Evolutionary conservation across 139 green algal species (phyloP).

Genomic region (Diplosphaera chodatii): DNA sequence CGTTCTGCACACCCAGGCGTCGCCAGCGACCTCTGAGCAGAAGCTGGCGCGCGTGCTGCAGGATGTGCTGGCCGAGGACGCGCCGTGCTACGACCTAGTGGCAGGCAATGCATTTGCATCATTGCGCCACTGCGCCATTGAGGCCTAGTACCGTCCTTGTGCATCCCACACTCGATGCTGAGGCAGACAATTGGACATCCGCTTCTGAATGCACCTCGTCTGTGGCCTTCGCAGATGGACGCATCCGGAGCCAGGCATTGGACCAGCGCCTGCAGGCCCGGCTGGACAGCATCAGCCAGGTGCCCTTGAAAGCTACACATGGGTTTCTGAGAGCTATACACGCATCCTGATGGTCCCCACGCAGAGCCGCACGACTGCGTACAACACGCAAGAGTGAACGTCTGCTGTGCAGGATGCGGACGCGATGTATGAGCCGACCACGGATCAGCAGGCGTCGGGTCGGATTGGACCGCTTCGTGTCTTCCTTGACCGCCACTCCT

Average conservation of each 20-base stretch:
- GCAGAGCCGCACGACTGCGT: no score
- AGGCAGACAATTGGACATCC: no score
- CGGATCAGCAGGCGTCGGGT: constrained; percentile 7
- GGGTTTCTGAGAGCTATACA: no score
- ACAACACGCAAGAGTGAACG: no score
- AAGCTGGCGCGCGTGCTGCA: neutral
- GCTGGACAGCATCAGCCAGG: neutral
- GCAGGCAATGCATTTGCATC: no score
- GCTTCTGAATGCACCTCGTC: no score
- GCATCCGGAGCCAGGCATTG: neutral
- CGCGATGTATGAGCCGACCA: neutral
- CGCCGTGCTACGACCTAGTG: neutral
- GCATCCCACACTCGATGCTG: no score
- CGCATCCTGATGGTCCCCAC: no score
- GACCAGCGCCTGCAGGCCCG: neutral
- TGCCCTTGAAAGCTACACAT: no score
- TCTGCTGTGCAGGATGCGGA: neutral
- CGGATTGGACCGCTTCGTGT: constrained; percentile 23
- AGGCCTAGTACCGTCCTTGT: no score
- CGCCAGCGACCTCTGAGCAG: neutral
- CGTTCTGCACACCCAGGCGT: neutral
- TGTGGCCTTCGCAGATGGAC: neutral
- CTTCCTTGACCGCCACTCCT: neutral
- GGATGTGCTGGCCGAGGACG: neutral
- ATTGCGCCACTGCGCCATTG: no score